Conservation (phyloP, 192 early-diverging fungal genomes). For the Dimargaris verticillata region DNA sequence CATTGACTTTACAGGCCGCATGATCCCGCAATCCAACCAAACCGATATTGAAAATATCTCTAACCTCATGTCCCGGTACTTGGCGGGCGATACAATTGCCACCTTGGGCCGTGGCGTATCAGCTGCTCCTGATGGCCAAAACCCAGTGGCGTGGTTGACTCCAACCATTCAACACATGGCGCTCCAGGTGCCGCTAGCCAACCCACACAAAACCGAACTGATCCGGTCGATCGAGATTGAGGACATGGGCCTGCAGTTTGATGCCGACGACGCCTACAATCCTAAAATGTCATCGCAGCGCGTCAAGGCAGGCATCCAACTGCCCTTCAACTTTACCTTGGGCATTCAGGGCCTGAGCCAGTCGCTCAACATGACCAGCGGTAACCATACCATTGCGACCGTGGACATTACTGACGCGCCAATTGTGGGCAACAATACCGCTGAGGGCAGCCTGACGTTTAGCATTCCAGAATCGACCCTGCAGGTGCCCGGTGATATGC, state of each 20-base stretch:
- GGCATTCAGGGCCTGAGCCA: constrained; percentile 20
- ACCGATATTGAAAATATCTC: neutral
- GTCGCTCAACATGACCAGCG: constrained; percentile 18
- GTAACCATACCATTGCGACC: constrained; percentile 11
- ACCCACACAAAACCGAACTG: constrained; percentile 23
- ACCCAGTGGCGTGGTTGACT: constrained; percentile 1
- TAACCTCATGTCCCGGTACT: neutral
- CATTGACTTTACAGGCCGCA: constrained; percentile 32
- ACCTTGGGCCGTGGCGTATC: neutral
- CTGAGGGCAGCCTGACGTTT: constrained; percentile 29
- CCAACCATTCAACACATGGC: constrained; percentile 13
- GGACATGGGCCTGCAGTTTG: constrained; percentile 35
- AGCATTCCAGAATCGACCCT: constrained; percentile 25
- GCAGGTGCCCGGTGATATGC: constrained; percentile 22
- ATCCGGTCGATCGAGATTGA: constrained; percentile 35
- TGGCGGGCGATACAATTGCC: neutral
- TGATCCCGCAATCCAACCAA: constrained; percentile 27
- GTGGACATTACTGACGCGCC: constrained; percentile 13
- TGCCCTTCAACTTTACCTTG: constrained; percentile 47
- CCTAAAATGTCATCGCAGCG: constrained; percentile 27
- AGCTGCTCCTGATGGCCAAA: constrained; percentile 6
- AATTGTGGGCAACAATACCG: constrained; percentile 22
- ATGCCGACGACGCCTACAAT: constrained; percentile 24
- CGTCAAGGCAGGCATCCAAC: constrained; percentile 30
- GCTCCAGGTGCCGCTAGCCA: constrained; percentile 30